phyloP scores from a whole-genome alignment of 768 basidiomycete genomes.

The Stropharia rugosoannulata region DNA sequence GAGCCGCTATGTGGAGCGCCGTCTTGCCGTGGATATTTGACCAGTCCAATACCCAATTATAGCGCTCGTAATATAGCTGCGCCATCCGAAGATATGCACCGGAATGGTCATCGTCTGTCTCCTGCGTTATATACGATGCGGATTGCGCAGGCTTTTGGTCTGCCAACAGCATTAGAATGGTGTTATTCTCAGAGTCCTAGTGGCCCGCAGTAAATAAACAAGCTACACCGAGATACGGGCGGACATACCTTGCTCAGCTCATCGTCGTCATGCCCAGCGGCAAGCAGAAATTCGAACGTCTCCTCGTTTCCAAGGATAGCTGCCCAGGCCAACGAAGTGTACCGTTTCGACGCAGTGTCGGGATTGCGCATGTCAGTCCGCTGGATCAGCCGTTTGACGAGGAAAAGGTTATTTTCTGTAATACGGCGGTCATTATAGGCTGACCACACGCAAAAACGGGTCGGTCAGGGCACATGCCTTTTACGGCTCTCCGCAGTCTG shows the following conservation, averaged over 20 bases:
- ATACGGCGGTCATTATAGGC: conserved; percentile 12
- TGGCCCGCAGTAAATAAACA: conserved; percentile 1
- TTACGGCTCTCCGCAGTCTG: conserved; percentile 76
- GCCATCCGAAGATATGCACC: conserved; percentile 85
- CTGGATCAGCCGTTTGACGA: conserved; percentile 85
- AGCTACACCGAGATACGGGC: conserved; percentile 1
- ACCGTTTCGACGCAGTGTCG: conserved; percentile 70
- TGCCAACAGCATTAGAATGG: conserved; percentile 90
- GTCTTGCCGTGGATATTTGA: conserved; percentile 89
- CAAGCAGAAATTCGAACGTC: conserved; percentile 88
- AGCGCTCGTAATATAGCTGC: conserved; percentile 81
- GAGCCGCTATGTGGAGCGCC: conserved; percentile 82
- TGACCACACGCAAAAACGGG: not conserved
- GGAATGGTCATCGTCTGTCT: conserved; percentile 65
- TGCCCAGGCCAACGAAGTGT: conserved; percentile 91
- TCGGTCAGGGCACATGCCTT: conserved; percentile 43
- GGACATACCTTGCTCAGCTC: conserved; percentile 82
- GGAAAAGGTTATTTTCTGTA: conserved; percentile 91
- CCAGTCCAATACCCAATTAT: conserved; percentile 89
- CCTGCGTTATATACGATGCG: conserved; percentile 44
- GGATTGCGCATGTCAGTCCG: conserved; percentile 90
- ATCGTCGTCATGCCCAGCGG: conserved; percentile 88
- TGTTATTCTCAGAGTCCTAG: conserved; percentile 91
- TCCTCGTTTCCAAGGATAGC: conserved; percentile 88
- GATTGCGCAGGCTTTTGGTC: conserved; percentile 62